Percentiles rank a stretch among this genome's conserved stretches.
Evolutionary conservation across 1,284 basidiomycete species (phyloP).

Genomic region (Trichosporon asahii): DNA sequence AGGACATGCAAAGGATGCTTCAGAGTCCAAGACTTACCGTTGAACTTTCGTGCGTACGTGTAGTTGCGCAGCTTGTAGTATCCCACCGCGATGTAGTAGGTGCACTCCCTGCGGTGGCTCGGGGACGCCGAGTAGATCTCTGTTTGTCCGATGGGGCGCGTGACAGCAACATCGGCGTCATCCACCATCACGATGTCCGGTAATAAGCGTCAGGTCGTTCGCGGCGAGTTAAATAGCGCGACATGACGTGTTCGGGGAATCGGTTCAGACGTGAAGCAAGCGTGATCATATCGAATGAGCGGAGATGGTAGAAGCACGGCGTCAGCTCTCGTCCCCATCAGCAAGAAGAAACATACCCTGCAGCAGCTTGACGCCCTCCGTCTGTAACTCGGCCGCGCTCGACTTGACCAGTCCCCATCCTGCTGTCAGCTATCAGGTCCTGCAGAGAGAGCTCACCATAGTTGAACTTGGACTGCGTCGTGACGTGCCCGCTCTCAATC

Average conservation of each 20-base stretch:
- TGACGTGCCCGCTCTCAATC: slow-evolving; percentile 75
- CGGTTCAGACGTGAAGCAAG: not conserved
- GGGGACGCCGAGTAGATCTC: slow-evolving; percentile 92
- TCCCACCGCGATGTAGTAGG: slow-evolving; percentile 94
- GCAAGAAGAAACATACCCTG: slow-evolving; percentile 63
- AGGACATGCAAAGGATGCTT: no score
- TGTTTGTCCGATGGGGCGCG: slow-evolving; percentile 41
- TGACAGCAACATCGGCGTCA: not conserved
- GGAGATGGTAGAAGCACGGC: not conserved
- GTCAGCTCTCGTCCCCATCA: not conserved
- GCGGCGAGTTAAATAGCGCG: not conserved
- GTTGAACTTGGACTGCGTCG: slow-evolving; percentile 97
- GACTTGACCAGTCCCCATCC: slow-evolving; percentile 90
- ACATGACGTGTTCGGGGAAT: not conserved
- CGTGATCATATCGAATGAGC: not conserved
- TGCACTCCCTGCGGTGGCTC: slow-evolving; percentile 82
- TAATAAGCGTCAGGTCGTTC: not conserved
- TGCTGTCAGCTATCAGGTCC: slow-evolving; percentile 21
- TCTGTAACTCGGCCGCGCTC: slow-evolving; percentile 73
- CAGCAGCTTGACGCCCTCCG: slow-evolving; percentile 82
- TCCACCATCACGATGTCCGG: not conserved
- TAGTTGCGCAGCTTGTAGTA: slow-evolving; percentile 98
- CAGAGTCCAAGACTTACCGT: slow-evolving; percentile 60
- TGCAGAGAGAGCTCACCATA: slow-evolving; percentile 59
- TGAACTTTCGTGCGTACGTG: slow-evolving; percentile 88